Conservation (phyloP, 2,329 filamentous ascomycete genomes). For the Sclerotinia sclerotiorum region DNA sequence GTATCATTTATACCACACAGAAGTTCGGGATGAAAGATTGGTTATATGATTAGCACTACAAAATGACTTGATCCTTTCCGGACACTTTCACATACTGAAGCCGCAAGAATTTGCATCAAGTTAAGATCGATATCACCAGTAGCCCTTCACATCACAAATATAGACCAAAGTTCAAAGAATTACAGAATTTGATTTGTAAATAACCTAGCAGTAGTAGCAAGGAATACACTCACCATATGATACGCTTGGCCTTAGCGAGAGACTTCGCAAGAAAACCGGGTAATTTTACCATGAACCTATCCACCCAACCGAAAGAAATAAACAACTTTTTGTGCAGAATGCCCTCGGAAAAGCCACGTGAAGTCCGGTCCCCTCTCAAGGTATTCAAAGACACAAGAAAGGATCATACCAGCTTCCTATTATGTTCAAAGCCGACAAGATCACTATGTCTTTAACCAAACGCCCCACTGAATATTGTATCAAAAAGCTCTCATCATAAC, state of each 20-base stretch:
- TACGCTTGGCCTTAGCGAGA: conserved; percentile 17
- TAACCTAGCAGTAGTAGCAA: conserved; percentile 11
- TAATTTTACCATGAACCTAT: conserved; percentile 13
- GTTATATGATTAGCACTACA: too few relatives aligned
- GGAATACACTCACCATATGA: conserved; percentile 24
- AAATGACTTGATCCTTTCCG: too few relatives aligned
- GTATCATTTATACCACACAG: too few relatives aligned
- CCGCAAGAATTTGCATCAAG: too few relatives aligned
- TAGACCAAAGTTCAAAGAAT: not conserved
- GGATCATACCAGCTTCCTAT: conserved; percentile 40
- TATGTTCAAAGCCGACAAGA: conserved; percentile 40
- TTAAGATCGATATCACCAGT: not conserved
- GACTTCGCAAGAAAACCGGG: conserved; percentile 16
- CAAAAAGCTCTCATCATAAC: conserved; percentile 35
- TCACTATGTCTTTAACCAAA: conserved; percentile 33
- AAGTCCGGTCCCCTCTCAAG: conserved; percentile 40
- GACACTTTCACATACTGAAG: too few relatives aligned
- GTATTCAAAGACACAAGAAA: conserved; percentile 36
- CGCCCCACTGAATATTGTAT: conserved; percentile 32
- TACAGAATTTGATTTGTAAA: conserved; percentile 9
- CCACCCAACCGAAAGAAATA: conserved; percentile 7
- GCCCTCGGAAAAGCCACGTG: conserved; percentile 38
- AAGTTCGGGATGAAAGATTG: too few relatives aligned
- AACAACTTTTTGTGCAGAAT: conserved; percentile 28
- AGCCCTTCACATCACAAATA: not conserved